phyloP scores from a whole-genome alignment of 1,284 basidiomycete species.

The Naganishia sp. region DNA sequence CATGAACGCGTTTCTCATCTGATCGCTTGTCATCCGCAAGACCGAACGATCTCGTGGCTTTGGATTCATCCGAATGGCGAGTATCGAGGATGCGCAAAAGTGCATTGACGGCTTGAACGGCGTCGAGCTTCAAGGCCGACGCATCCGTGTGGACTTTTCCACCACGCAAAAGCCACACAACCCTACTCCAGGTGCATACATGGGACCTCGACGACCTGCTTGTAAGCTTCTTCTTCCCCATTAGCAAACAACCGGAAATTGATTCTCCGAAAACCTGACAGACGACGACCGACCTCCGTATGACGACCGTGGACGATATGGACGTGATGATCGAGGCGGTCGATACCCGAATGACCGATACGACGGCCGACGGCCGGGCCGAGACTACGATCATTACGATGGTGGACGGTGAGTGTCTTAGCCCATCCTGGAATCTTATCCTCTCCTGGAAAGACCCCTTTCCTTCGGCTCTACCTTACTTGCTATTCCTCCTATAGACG shows the following conservation, averaged over 20 bases:
- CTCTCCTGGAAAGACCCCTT: not conserved
- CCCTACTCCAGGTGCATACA: constrained; percentile 96
- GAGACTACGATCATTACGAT: constrained; percentile 45
- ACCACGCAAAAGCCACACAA: constrained; percentile 90
- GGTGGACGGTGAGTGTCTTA: constrained; percentile 35
- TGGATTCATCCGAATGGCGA: constrained; percentile 93
- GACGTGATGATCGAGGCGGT: constrained; percentile 40
- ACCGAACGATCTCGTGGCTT: constrained; percentile 96
- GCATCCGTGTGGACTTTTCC: constrained; percentile 95
- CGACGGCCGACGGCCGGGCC: constrained; percentile 59
- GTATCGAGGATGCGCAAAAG: constrained; percentile 77
- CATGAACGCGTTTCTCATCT: not conserved
- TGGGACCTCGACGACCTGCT: constrained; percentile 77
- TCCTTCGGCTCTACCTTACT: not conserved
- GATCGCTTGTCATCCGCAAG: constrained; percentile 54
- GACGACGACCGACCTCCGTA: constrained; percentile 57
- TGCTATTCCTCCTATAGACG: not conserved
- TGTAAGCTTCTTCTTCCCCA: constrained; percentile 35
- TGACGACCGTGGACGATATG: constrained; percentile 54
- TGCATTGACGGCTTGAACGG: constrained; percentile 93
- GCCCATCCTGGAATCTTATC: not conserved
- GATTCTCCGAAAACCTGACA: not conserved
- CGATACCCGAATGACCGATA: constrained; percentile 35
- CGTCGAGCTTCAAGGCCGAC: constrained; percentile 87
- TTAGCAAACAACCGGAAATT: not conserved